phyloP scores from a whole-genome alignment of 2,329 filamentous ascomycete genomes.

The Westerdykella ornata region DNA sequence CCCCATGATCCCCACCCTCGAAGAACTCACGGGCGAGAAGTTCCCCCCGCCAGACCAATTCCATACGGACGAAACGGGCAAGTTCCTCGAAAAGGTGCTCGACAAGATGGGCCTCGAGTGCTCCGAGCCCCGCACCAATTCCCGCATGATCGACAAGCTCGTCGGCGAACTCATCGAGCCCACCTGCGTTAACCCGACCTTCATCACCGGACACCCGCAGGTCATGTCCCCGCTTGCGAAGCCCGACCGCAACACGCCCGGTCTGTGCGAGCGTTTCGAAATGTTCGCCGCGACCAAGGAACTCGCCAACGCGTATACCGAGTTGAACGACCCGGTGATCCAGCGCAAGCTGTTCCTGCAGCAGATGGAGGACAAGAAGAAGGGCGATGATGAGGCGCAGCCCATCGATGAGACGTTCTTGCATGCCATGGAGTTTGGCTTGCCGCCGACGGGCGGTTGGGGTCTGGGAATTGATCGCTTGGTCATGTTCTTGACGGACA shows the following conservation, averaged over 20 bases:
- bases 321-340: constrained; percentile 95
- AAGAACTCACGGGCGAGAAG: constrained; percentile 83
- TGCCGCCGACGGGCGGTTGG: constrained; percentile 93
- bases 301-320: constrained; percentile 93
- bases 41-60: constrained; percentile 86
- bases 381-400: constrained; percentile 96
- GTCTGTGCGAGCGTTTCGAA: constrained; percentile 96
- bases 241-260: constrained; percentile 73
- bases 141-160: constrained; percentile 93
- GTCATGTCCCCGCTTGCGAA: constrained; percentile 97
- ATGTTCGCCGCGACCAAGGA: constrained; percentile 97
- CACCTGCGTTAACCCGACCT: constrained; percentile 87
- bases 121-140: constrained; percentile 82
- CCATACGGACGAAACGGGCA: constrained; percentile 81
- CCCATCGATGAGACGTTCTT: constrained; percentile 94
- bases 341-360: constrained; percentile 88
- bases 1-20: constrained; percentile 91
- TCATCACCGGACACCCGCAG: constrained; percentile 74
- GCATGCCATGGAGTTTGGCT: constrained; percentile 77
- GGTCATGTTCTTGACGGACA: constrained; percentile 90
- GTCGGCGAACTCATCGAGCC: constrained; percentile 91
- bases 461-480: constrained; percentile 92
- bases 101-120: constrained; percentile 90
- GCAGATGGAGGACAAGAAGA: constrained; percentile 88
- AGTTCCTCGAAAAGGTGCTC: constrained; percentile 68